Evolutionary conservation across 73 alveolate species (phyloP).

Genomic region (Tetrahymena borealis): DNA sequence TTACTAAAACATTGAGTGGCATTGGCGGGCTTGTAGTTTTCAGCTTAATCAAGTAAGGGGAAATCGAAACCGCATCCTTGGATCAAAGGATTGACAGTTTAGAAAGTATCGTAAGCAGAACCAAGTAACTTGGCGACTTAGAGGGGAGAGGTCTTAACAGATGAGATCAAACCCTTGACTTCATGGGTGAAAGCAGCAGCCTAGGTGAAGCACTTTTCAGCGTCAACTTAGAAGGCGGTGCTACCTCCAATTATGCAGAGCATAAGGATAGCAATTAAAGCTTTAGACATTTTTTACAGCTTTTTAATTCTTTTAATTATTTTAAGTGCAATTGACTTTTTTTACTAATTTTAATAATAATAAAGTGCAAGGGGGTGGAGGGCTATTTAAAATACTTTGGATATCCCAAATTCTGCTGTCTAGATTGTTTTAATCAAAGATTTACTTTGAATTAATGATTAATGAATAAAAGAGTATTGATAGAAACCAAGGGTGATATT

Average conservation of each 20-base stretch:
- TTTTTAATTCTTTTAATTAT: not conserved
- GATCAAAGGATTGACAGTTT: not conserved
- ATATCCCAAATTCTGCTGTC: not conserved
- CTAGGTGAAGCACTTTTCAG: not conserved
- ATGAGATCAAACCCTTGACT: not conserved
- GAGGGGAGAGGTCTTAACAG: not conserved
- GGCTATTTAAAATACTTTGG: not conserved
- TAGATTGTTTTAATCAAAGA: not conserved
- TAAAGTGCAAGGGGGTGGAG: not conserved
- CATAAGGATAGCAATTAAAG: not conserved
- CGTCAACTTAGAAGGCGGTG: not conserved
- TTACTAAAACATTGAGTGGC: not conserved
- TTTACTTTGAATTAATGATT: not conserved
- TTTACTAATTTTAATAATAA: not conserved
- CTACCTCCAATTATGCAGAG: not conserved
- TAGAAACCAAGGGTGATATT: too few species aligned
- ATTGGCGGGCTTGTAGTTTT: not conserved
- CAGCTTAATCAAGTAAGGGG: not conserved
- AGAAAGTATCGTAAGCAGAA: not conserved
- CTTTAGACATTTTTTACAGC: not conserved
- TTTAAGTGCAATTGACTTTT: not conserved
- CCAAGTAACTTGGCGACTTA: not conserved
- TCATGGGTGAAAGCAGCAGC: not conserved
- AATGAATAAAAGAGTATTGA: too few species aligned
- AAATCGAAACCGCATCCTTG: not conserved